These are phyloP conservation scores for Didymella pinodella DNA, from an alignment of 2,329 filamentous ascomycete species.

Conservation along the genomic window DNA sequence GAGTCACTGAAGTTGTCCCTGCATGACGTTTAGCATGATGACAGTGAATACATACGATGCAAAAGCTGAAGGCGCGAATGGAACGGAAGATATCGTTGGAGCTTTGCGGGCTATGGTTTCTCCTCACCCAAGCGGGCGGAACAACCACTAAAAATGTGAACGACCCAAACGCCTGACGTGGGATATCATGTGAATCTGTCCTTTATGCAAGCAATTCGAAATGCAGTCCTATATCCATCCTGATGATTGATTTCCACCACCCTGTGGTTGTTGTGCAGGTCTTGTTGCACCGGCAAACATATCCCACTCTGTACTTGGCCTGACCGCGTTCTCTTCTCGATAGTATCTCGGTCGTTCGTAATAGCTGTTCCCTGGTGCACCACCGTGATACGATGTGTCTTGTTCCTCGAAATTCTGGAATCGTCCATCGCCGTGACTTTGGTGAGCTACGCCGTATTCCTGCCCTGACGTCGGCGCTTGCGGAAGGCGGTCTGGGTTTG, in stretches of 20 bases:
- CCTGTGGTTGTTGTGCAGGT: slow-evolving; percentile 20
- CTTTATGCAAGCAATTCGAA: slow-evolving; percentile 10
- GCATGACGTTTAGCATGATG: background rate
- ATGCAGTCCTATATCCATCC: slow-evolving; percentile 8
- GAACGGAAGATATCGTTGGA: background rate
- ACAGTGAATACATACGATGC: background rate
- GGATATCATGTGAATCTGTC: slow-evolving; percentile 21
- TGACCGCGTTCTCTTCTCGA: slow-evolving; percentile 2
- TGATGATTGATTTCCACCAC: slow-evolving; percentile 8
- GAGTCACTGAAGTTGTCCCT: background rate
- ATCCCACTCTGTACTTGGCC: slow-evolving; percentile 33
- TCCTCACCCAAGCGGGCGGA: background rate
- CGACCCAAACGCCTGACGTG: slow-evolving; percentile 16
- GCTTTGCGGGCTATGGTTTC: background rate
- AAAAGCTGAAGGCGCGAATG: background rate
- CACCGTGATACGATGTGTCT: slow-evolving; percentile 29
- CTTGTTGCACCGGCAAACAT: slow-evolving; percentile 34
- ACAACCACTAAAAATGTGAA: background rate
- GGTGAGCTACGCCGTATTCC: slow-evolving; percentile 34
- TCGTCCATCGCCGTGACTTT: slow-evolving; percentile 7
- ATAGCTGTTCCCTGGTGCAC: slow-evolving; percentile 12
- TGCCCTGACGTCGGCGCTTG: slow-evolving; percentile 34
- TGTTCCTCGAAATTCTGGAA: slow-evolving; percentile 32
- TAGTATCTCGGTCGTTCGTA: slow-evolving; percentile 19
- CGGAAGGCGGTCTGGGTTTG: slow-evolving; percentile 33